Percentiles rank a stretch among this genome's conserved stretches.
Evolutionary conservation across 192 early-diverging fungal species (phyloP).

Genomic region (Gryganskiella cystojenkinii): DNA sequence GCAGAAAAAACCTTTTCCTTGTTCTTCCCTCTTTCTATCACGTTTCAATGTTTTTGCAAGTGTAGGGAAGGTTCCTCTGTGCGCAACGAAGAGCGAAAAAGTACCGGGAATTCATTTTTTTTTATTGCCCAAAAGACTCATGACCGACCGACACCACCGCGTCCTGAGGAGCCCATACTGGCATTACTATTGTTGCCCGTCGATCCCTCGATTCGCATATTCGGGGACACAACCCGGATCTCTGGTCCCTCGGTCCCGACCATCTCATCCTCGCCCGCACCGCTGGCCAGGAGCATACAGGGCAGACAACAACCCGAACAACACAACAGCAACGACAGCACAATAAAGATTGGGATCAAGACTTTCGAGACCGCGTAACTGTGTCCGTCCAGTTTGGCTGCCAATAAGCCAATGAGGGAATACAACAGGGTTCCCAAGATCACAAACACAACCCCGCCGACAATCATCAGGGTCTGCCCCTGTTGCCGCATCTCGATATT

Average conservation of each 20-base stretch:
- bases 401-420: slow-evolving; percentile 37
- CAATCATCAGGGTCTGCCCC: slow-evolving; percentile 49
- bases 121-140: no score
- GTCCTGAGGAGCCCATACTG: no score
- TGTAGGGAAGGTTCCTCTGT: no score
- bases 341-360: slow-evolving; percentile 73
- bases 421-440: slow-evolving; percentile 50
- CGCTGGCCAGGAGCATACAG: slow-evolving; percentile 54
- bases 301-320: slow-evolving; percentile 66
- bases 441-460: slow-evolving; percentile 50
- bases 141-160: no score
- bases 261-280: slow-evolving; percentile 39
- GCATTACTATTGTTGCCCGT: neutral
- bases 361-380: slow-evolving; percentile 58
- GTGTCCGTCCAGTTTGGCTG: slow-evolving; percentile 39
- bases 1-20: no score
- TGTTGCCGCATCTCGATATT: slow-evolving; percentile 45
- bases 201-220: slow-evolving; percentile 6
- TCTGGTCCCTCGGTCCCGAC: neutral
- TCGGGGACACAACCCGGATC: slow-evolving; percentile 2
- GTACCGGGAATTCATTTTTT: no score
- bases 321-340: slow-evolving; percentile 60
- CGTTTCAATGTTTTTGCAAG: no score
- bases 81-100: no score
- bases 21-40: no score